Percentiles rank a stretch among this genome's conserved stretches.
These are phyloP conservation scores for Terana coerulea DNA, from an alignment of 768 basidiomycete genomes.

Conservation along the genomic window DNA sequence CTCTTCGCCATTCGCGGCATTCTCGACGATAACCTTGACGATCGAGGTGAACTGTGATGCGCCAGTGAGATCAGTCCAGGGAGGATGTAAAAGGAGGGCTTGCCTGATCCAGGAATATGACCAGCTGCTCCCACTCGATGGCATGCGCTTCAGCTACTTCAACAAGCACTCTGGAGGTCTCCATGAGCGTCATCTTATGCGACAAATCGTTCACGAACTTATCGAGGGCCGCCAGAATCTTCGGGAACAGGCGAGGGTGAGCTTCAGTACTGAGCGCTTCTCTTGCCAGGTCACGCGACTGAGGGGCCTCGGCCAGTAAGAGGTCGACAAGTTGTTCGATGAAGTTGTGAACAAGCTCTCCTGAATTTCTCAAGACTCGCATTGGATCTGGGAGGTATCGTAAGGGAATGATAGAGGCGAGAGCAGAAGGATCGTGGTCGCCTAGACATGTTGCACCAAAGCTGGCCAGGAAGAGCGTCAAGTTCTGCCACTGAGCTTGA, in stretches of 20 bases:
- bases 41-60: conserved; percentile 62
- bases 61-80: conserved; percentile 4
- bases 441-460: conserved; percentile 63
- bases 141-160: conserved; percentile 46
- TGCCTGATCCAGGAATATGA: conserved; percentile 75
- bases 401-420: conserved; percentile 51
- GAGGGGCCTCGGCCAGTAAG: conserved; percentile 56
- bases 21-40: conserved; percentile 76
- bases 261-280: conserved; percentile 82
- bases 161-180: conserved; percentile 43
- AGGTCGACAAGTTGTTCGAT: conserved; percentile 66
- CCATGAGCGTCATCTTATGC: no score
- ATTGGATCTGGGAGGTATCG: conserved; percentile 68
- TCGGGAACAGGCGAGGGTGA: conserved; percentile 62
- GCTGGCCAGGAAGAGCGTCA: conserved; percentile 73
- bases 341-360: conserved; percentile 58
- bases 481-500: conserved; percentile 81
- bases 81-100: conserved; percentile 2
- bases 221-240: conserved; percentile 67
- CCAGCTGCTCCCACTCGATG: conserved; percentile 39
- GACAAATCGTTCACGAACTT: conserved; percentile 45
- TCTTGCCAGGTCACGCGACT: conserved; percentile 72
- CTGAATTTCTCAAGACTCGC: conserved; percentile 58
- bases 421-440: conserved; percentile 47
- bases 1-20: conserved; percentile 57